These are phyloP conservation scores for Phytophthora pluvialis DNA, from an alignment of 352 stramenopile genomes.

Conservation along the genomic window DNA sequence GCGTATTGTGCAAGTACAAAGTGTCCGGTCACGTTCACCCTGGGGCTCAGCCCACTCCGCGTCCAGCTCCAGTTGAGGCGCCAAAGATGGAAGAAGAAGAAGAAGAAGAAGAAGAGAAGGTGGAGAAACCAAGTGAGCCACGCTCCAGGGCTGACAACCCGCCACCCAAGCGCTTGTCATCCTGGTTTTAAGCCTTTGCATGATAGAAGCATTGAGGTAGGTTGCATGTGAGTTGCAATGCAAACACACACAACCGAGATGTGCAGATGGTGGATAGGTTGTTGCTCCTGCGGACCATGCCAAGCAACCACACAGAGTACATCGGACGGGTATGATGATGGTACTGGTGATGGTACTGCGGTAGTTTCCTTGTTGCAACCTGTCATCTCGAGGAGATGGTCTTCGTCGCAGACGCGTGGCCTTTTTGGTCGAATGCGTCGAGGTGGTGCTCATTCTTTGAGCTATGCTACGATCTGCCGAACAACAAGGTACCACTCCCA, in stretches of 20 bases:
- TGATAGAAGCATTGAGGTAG: conserved; percentile 4
- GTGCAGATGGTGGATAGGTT: background rate
- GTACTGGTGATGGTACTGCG: too few relatives aligned
- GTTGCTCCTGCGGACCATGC: too few relatives aligned
- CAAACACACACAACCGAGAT: background rate
- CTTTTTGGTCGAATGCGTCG: too few relatives aligned
- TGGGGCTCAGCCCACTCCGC: conserved; percentile 8
- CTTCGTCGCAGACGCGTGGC: too few relatives aligned
- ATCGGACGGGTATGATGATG: too few relatives aligned
- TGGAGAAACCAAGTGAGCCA: conserved; percentile 17
- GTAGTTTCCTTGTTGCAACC: too few relatives aligned
- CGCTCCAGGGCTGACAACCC: conserved; percentile 25
- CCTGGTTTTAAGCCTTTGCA: conserved; percentile 52
- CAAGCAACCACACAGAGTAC: too few relatives aligned
- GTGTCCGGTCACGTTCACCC: conserved; percentile 63
- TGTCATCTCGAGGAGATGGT: too few relatives aligned
- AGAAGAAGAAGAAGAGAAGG: conserved; percentile 1
- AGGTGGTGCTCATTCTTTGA: too few relatives aligned
- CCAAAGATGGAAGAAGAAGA: background rate
- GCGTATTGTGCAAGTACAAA: conserved; percentile 68
- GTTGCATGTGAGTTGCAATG: background rate
- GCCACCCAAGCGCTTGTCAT: conserved; percentile 51
- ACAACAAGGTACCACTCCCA: too few relatives aligned
- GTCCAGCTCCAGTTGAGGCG: conserved; percentile 15
- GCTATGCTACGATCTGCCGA: too few relatives aligned